Evolutionary conservation across 805 yeast species (phyloP).

Genomic region (Brettanomyces anomalus): DNA sequence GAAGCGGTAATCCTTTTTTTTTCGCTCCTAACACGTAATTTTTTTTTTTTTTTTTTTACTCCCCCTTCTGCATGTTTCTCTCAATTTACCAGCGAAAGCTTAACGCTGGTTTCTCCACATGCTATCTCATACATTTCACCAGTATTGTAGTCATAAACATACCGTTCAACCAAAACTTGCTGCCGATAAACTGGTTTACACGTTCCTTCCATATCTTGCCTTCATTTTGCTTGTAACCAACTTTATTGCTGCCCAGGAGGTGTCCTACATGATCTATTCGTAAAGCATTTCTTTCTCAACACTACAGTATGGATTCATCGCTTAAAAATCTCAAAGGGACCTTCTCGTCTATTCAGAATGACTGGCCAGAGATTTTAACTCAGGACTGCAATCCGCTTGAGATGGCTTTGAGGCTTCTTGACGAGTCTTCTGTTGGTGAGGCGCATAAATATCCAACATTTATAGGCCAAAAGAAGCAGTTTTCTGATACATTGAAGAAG

Average conservation of each 20-base stretch:
- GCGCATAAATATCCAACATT: conserved; percentile 70
- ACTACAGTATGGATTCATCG: conserved; percentile 1
- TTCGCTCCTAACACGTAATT: no score
- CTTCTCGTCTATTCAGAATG: conserved; percentile 5
- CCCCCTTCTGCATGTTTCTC: no score
- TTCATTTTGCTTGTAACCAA: no score
- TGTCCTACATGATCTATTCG: background rate
- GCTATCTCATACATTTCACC: no score
- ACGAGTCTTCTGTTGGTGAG: conserved; percentile 84
- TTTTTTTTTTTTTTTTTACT: no score
- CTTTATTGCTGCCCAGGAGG: background rate
- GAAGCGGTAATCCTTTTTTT: no score
- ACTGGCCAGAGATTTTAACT: conserved; percentile 33
- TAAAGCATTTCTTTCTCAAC: background rate
- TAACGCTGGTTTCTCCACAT: no score
- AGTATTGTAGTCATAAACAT: no score
- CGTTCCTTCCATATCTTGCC: no score
- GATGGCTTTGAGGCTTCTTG: conserved; percentile 72
- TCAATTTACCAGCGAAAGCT: no score
- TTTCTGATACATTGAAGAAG: conserved; percentile 47
- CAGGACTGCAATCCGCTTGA: conserved; percentile 74
- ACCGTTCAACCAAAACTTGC: no score
- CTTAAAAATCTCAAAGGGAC: background rate
- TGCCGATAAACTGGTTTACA: no score
- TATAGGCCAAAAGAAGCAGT: conserved; percentile 43